phyloP scores from a whole-genome alignment of 257 asterid species.

The Coffea canephora region DNA sequence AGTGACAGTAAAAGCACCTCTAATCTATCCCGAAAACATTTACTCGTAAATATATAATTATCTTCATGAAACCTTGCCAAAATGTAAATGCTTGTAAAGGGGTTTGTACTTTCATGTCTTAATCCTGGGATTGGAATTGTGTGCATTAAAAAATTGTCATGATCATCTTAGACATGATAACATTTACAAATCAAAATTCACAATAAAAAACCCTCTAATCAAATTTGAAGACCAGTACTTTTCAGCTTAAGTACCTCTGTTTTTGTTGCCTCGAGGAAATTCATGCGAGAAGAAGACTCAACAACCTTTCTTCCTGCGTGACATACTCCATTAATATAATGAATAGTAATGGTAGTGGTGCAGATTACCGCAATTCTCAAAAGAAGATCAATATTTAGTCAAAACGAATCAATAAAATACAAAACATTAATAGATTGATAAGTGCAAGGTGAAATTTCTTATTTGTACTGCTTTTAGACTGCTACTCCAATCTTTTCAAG shows the following conservation, averaged over 20 bases:
- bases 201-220: not conserved
- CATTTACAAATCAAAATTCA: not conserved
- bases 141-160: not conserved
- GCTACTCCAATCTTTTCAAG: not conserved
- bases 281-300: constrained; percentile 16
- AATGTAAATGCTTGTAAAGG: too few species aligned
- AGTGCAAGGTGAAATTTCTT: not conserved
- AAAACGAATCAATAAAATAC: not conserved
- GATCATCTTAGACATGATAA: not conserved
- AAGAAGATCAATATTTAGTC: not conserved
- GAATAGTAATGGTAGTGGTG: not conserved
- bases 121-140: not conserved
- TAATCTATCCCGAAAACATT: too few species aligned
- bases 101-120: not conserved
- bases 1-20: not conserved
- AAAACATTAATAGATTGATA: too few species aligned
- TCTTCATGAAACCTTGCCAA: not conserved
- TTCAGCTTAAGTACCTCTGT: constrained; percentile 21
- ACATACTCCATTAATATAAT: constrained; percentile 6
- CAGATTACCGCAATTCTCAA: not conserved
- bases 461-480: not conserved
- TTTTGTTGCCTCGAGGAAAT: constrained; percentile 16
- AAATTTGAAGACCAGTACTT: not conserved
- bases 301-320: constrained; percentile 26
- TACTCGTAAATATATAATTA: not conserved